Base-by-base conservation (phyloP, 352 stramenopile species). In the Pythium apleroticum region DNA sequence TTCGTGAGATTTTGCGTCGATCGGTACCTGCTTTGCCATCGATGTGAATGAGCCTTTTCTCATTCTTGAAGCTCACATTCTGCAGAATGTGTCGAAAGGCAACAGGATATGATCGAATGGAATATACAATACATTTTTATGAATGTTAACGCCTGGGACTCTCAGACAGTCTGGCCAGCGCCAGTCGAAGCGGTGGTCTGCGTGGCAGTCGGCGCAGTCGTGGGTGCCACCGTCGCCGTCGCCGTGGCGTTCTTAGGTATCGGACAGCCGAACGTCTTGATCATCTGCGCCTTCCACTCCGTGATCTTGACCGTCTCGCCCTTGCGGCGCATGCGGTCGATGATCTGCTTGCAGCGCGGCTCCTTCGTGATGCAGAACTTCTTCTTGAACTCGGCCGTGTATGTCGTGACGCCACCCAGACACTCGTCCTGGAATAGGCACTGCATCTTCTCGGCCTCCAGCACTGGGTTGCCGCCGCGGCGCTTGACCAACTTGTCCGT, bases 391-490 rank as follows among this genome's bases (percentile, higher is more conserved):
- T 46, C 46, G 1, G 28, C 53, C 24, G 66, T 62, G 53, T 72
- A 72, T 33, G 48, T 27, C 8, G 60, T 56, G 7, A 72, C 53
- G 39, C 66, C 66, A 28, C 66, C 66, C 4, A 72, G 59, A 53
- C 66, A 72, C 55, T 72, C 66, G 46, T 72, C 65, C n/a, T 66
- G 52, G 52, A 69, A 66, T n/a, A 72, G 45, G 31, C 66, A 73
- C 22, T 52, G 12, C 66, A 69, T 73, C 64, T 65, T 57, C 52
- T 70, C 63, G 41, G 57, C 56, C 50, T 70, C 56, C 14, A 39
- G 22, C 25, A 70, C 25, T 15, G 56, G 56, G 63, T 70, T 52
- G 28, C 49, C 63, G 28, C 63, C 63, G 3, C 31, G 52, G 20
- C 43, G 27, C 24, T 59, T 55, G 27, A 60, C 57, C 28, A 46